Base-by-base conservation (phyloP, 164 flowering plant genomes). In the Brasenia schreberi region DNA sequence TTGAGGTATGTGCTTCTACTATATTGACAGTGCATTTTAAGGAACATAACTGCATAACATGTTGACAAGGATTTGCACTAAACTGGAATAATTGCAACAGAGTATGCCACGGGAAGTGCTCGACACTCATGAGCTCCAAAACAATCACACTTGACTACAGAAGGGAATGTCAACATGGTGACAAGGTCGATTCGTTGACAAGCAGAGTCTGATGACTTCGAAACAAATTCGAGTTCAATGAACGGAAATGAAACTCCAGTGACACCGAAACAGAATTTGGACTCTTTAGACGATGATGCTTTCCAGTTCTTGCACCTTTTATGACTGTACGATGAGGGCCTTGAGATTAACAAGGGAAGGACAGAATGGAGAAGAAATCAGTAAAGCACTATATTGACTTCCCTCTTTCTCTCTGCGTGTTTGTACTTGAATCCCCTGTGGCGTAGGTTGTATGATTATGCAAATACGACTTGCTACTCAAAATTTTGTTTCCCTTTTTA, bases 101-200 rank as follows among this genome's bases (percentile, higher is more conserved):
- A 89, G 99, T 77, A 84, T 91, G 58, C 99, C 99, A 66, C 90
- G 91, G 79, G 92, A 89, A 67, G 74, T 87, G 63, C 82, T 91
- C 42, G 92, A 91, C 66, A 83, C 84, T 23, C 87, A 88, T 70
- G 96, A 91, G 77, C 80, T 91, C 64, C 81, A 86, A 86, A 71
- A 85, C 82, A 44, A 88, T 94, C 70, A 94, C 96, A 56, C 67
- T 94, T 33, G 97, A 89, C 64, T 91, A 94, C 75, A 76, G 96
- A 67, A 75, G 90, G 61, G 99, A 91, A 72, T 94, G 97, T 77
- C 99, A 88, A 74, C 96, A 81, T 0, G 84, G 87, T 65, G 92
- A 89, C 71, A 45, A 82, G 4, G 96, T 94, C 16, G 96, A 94
- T 74, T 91, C 97, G 66, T 89, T 94, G 67, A 84, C 96, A 4